phyloP scores from a whole-genome alignment of 1,139 yeast genomes.

The Pichia sp. region DNA sequence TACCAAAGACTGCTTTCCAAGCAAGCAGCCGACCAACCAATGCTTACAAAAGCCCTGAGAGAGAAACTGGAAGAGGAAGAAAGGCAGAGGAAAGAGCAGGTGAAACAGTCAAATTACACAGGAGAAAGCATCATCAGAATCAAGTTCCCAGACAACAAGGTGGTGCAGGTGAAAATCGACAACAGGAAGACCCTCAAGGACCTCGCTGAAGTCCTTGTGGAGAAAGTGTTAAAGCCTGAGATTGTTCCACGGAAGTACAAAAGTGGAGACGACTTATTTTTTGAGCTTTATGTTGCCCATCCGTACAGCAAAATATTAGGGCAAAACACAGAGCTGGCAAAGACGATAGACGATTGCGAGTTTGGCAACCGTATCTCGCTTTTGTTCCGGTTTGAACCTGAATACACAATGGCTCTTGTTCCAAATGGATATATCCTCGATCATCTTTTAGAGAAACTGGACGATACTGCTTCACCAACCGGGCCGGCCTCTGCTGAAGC shows the following conservation, averaged over 20 bases:
- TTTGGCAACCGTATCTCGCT: constrained; percentile 9
- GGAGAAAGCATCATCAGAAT: constrained; percentile 24
- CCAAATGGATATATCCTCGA: constrained; percentile 1
- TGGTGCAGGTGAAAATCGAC: constrained; percentile 25
- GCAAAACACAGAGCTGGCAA: not conserved
- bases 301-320: constrained; percentile 3
- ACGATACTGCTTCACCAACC: not conserved
- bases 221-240: constrained; percentile 1
- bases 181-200: constrained; percentile 24
- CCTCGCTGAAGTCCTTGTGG: constrained; percentile 8
- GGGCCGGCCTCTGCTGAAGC: not conserved
- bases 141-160: constrained; percentile 29
- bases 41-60: constrained; percentile 26
- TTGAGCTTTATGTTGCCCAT: constrained; percentile 4
- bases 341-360: constrained; percentile 5
- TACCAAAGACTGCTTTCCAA: constrained; percentile 27
- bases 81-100: constrained; percentile 12
- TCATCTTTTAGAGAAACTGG: constrained; percentile 2
- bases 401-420: not conserved
- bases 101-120: constrained; percentile 7
- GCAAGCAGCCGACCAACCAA: constrained; percentile 20
- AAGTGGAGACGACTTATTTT: not conserved
- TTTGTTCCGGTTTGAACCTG: not conserved
- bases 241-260: not conserved
- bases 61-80: constrained; percentile 16